Base-by-base conservation (phyloP, 1,139 yeast species). In the Yamadazyma diddensiae region DNA sequence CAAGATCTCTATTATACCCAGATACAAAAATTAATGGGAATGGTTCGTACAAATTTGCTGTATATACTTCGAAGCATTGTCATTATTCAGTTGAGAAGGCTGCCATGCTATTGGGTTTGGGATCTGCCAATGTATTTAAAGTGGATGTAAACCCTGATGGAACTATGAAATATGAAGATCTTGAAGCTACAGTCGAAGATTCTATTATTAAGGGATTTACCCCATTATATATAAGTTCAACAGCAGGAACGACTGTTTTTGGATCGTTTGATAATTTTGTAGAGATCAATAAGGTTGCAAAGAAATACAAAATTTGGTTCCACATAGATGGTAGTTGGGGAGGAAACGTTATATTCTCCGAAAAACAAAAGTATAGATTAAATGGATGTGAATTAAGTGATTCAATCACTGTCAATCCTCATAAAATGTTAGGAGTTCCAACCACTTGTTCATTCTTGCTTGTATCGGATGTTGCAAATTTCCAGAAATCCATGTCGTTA, bases 281-380 rank as follows among this genome's bases (percentile, higher is more conserved):
- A 18, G 72, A 69, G 24, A 77, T 86, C 26, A 57, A 79, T 2
- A 53, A 45, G 6, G 53, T 85, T 6, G 79, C 92, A 6, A 64
- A 72, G 35, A 63, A 66, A 38, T 53, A 80, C 55, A 56, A 69
- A 16, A 38, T 78, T 11, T 85, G 94, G 90, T 73, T 83, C 55
- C 95, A 86, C 53, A 76, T 86, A 28, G 95, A 86, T 57, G 95
- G 94, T 1, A 82, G 94, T 6, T 85, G 95, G 95, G 95, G 95
- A 25, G 95, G 94, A 10, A 85, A 86, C 49, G 82, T 82, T 7
- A 70, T 82, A 0, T 86, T 85, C 57, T 79, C 88, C 18, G 45
- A 53, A 0, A 61, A 47, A n/a, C 76, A 78, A 35, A 56, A 55
- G 24, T 37, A 55, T 34, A 70, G 73, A 47, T 54, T 86, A 45